Percentiles rank a stretch among this genome's conserved stretches.
phyloP scores from a whole-genome alignment of 225 moss, liverwort and hornwort species.

The Polytrichum formosum region DNA sequence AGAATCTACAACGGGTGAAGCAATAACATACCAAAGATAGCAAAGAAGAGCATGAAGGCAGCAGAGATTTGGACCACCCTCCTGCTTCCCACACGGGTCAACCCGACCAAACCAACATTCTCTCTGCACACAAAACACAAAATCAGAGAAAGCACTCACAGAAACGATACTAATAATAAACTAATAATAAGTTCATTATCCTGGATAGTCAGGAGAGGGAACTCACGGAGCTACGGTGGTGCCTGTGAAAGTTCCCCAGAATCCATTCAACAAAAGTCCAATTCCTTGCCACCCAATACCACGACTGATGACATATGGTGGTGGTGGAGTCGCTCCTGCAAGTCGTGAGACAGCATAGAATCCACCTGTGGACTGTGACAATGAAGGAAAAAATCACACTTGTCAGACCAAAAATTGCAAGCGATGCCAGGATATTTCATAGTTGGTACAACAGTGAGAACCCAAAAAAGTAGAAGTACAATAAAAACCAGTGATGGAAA shows the following conservation, averaged over 20 bases:
- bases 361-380: conserved; percentile 75
- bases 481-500: neutral
- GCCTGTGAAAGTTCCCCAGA: conserved; percentile 80
- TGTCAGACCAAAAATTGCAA: too few relatives aligned
- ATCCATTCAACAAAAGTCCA: conserved; percentile 64
- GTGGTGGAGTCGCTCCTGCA: conserved; percentile 91
- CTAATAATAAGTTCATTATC: neutral
- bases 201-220: neutral
- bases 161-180: neutral
- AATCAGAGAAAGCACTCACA: neutral
- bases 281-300: conserved; percentile 93
- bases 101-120: conserved; percentile 75
- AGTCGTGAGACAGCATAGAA: conserved; percentile 81
- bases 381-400: neutral
- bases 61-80: conserved; percentile 67
- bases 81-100: conserved; percentile 81
- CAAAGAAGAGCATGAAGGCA: conserved; percentile 54
- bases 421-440: too few relatives aligned
- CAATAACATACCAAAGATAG: conserved; percentile 44
- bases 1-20: too few relatives aligned
- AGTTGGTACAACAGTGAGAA: too few relatives aligned
- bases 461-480: too few relatives aligned
- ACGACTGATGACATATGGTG: conserved; percentile 83
- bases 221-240: conserved; percentile 68
- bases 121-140: conserved; percentile 47